These are phyloP conservation scores for Funneliformis mosseae DNA, from an alignment of 192 early-diverging fungal species.

Conservation along the genomic window DNA sequence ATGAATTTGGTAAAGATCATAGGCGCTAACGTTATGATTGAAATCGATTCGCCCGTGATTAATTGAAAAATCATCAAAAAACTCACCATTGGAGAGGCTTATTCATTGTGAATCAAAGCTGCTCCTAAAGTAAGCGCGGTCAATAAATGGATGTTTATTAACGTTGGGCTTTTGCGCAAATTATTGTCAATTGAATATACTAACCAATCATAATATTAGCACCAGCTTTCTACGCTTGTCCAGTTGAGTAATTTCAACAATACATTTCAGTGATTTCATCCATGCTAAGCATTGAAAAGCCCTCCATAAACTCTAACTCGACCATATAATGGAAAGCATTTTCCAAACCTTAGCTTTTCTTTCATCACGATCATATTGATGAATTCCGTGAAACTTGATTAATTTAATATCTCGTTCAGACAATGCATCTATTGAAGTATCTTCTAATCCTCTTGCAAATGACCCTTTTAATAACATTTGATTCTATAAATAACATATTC, in stretches of 20 bases:
- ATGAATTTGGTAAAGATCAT: neutral
- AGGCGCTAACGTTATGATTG: neutral
- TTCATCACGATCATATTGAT: too few relatives aligned
- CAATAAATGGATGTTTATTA: neutral
- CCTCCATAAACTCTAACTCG: conserved; percentile 28
- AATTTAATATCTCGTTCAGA: too few relatives aligned
- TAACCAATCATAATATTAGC: too few relatives aligned
- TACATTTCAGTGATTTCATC: too few relatives aligned
- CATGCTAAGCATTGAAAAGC: too few relatives aligned
- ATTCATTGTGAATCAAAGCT: neutral
- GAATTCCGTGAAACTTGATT: too few relatives aligned
- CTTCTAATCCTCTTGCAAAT: conserved; percentile 67
- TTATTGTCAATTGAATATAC: neutral
- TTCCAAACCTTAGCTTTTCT: conserved; percentile 63
- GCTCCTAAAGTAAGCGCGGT: neutral
- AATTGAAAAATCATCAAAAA: neutral
- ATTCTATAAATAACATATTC: too few relatives aligned
- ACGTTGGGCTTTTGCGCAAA: neutral
- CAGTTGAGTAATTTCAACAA: too few relatives aligned
- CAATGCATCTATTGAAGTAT: too few relatives aligned
- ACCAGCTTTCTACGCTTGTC: too few relatives aligned
- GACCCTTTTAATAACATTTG: too few relatives aligned
- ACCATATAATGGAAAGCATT: conserved; percentile 45
- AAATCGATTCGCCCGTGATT: neutral
- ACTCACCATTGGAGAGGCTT: neutral